Conservation (phyloP, 148 eudicot genomes). For the Fagopyrum tataricum region DNA sequence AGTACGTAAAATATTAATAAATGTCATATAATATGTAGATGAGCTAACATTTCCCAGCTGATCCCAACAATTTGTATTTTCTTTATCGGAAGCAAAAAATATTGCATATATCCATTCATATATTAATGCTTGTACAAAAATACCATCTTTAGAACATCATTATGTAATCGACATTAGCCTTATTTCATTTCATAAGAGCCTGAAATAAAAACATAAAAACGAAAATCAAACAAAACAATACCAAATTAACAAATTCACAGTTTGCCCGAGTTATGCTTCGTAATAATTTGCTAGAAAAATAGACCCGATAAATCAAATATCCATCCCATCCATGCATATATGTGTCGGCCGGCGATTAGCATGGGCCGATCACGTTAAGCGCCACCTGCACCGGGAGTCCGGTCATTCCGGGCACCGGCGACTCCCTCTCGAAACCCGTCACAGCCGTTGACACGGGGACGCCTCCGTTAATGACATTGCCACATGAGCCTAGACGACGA, state of each 20-base stretch:
- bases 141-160: not conserved
- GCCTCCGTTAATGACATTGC: not conserved
- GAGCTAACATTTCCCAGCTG: not conserved
- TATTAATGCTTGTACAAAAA: not conserved
- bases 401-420: not conserved
- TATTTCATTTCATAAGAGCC: not conserved
- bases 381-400: slow-evolving; percentile 4
- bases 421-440: slow-evolving; percentile 4
- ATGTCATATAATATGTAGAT: too few relatives aligned
- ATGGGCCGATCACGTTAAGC: slow-evolving; percentile 11
- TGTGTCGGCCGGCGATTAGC: not conserved
- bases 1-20: too few relatives aligned
- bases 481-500: not conserved
- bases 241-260: slow-evolving; percentile 12
- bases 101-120: not conserved
- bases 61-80: not conserved
- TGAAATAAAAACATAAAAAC: not conserved
- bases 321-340: not conserved
- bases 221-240: not conserved
- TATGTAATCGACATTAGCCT: not conserved
- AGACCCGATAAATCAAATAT: not conserved
- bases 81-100: not conserved
- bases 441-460: not conserved
- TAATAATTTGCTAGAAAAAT: not conserved
- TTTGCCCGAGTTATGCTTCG: not conserved